These are phyloP conservation scores for Colletotrichum limetticola DNA, from an alignment of 2,329 filamentous ascomycete genomes.

Conservation along the genomic window DNA sequence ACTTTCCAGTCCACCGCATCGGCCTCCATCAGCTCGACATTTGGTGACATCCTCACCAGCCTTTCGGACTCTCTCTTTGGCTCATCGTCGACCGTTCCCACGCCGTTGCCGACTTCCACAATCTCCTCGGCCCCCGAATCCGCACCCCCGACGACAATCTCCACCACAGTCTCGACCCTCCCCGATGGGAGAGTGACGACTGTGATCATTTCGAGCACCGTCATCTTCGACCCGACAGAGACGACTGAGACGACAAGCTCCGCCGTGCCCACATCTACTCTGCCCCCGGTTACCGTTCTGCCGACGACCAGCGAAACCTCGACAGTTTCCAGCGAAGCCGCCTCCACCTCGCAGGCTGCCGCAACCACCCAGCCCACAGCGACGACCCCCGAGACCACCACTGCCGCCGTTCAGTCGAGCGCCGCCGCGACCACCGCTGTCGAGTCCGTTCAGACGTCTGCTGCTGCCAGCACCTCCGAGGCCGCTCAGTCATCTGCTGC, in stretches of 20 bases:
- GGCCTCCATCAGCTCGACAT: background rate
- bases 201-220: constrained; percentile 41
- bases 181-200: constrained; percentile 40
- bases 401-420: background rate
- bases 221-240: constrained; percentile 32
- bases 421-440: background rate
- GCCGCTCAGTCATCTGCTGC: background rate
- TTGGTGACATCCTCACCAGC: constrained; percentile 33
- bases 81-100: constrained; percentile 15
- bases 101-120: constrained; percentile 11
- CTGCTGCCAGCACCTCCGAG: background rate
- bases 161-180: constrained; percentile 35
- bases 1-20: constrained; percentile 31
- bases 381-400: constrained; percentile 30
- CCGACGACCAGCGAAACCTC: constrained; percentile 32
- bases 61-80: constrained; percentile 35
- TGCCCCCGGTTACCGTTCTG: constrained; percentile 33
- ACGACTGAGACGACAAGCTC: constrained; percentile 27
- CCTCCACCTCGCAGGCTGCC: background rate
- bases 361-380: constrained; percentile 9
- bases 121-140: constrained; percentile 13
- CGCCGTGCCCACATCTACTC: constrained; percentile 21
- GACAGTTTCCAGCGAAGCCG: background rate
- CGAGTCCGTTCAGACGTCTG: background rate
- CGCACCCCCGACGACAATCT: constrained; percentile 9